Percentiles rank a stretch among this genome's conserved stretches.
Evolutionary conservation across 257 asterid genomes (phyloP).

Genomic region (Asclepias syriaca): DNA sequence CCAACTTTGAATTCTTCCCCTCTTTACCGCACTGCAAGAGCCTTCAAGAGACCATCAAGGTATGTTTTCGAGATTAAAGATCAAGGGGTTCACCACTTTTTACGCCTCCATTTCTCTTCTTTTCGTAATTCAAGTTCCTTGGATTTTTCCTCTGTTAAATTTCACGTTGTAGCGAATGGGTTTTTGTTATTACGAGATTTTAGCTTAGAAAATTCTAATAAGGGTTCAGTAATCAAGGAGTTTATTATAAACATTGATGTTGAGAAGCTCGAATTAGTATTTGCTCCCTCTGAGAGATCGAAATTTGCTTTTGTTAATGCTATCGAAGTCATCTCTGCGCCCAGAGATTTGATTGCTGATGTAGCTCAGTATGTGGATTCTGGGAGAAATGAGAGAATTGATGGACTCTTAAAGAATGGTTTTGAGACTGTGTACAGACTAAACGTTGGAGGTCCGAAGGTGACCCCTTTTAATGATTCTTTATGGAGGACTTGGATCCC

Average conservation of each 20-base stretch:
- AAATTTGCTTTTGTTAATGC: slow-evolving; percentile 70
- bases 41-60: slow-evolving; percentile 51
- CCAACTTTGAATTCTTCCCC: slow-evolving; percentile 33
- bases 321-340: slow-evolving; percentile 81
- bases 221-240: slow-evolving; percentile 54
- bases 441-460: slow-evolving; percentile 82
- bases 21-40: slow-evolving; percentile 63
- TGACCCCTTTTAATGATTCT: slow-evolving; percentile 93
- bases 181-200: slow-evolving; percentile 50
- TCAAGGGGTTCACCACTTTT: slow-evolving; percentile 50
- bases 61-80: slow-evolving; percentile 53
- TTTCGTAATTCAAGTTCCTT: slow-evolving; percentile 10
- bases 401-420: slow-evolving; percentile 57
- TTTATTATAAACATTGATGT: slow-evolving; percentile 50
- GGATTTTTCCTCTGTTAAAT: slow-evolving; percentile 37
- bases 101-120: slow-evolving; percentile 73
- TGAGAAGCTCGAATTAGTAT: slow-evolving; percentile 42
- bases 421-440: slow-evolving; percentile 75
- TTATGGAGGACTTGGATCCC: slow-evolving; percentile 87
- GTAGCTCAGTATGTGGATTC: slow-evolving; percentile 46
- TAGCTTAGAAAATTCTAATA: slow-evolving; percentile 20
- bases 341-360: slow-evolving; percentile 67
- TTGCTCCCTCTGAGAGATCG: slow-evolving; percentile 46
- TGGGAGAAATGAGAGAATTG: slow-evolving; percentile 42
- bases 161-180: slow-evolving; percentile 81